Base-by-base conservation (phyloP, 1,284 basidiomycete species). In the Leccinum pseudoinsigne region DNA sequence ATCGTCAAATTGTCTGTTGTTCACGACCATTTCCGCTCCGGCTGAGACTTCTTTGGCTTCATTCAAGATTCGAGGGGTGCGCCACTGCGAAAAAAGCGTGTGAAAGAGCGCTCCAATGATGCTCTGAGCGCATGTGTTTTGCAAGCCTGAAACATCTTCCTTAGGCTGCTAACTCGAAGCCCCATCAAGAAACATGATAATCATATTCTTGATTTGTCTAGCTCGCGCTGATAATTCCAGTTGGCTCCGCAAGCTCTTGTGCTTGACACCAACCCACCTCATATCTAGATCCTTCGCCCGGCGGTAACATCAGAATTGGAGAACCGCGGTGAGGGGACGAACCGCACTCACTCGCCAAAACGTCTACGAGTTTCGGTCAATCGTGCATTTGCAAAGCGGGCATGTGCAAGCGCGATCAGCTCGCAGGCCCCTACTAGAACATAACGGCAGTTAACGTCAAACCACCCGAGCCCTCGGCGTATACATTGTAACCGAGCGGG, bases 1-100 rank as follows among this genome's bases (percentile, higher is more conserved):
- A 63, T 68, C 60, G 59, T 53, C 50, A 23, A 50, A 38, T 38
- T 38, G 12, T 58, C 18, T 21, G 11, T 62, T 55, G 57, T 58
- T 53, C 68, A 66, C 62, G 57, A 55, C 59, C 51, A 71, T 70
- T 61, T 71, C 68, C 71, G 68, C 55, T 12, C 56, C 36, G 12
- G 7, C 9, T 47, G 18, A 23, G 14, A 23, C 42, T 12, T 38
- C 36, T 14, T 38, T 38, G 12, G 18, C 5, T 28, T 47, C 16
- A 58, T 53, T 58, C 34, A 57, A 56, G 59, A 59, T 54, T 58
- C 61, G 55, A 57, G 68, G 66, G 71, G 62, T 45, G 23, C 23
- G 28, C 36, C 57, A 61, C 45, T 3, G 14, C 68, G 68, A 63
- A 68, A 60, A 57, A 5, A 55, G 45, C 61, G 71, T 73, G 71